Base-by-base conservation (phyloP, 139 green algal genomes). In the Chlorella sorokiniana region DNA sequence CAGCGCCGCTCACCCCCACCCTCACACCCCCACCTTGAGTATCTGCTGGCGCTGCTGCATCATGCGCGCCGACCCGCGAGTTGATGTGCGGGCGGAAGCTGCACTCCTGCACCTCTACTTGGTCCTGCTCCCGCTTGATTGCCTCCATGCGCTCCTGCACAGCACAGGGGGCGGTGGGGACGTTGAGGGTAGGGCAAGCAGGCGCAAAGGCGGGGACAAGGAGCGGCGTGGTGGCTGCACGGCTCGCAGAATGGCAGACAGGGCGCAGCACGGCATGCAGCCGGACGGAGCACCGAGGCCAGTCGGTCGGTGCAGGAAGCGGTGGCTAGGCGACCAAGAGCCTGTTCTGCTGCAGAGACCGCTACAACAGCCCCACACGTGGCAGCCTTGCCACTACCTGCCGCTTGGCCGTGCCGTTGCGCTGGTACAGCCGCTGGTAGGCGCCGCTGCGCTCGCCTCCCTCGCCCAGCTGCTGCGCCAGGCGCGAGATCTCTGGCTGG, bases 51-150 rank as follows among this genome's bases (percentile, higher is more conserved):
- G 86, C 69, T 91, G 78, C 41, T 63, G 16, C 40, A 86, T 38
- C 65, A 88, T 62, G 33, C 54, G 41, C 0, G 61, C 62, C 41
- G 84, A 88, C n/a, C 61, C 76, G 56, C 20, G n/a, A 5, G 69
- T 81, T 79, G 44, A 87, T 45, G 1, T 59, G 18, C 2, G 83
- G 83, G 14, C 61, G 65, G 56, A 87, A 87, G 14, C 65, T 86
- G 51, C 93, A 90, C 69, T 96, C 90, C 5, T 71, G 67, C 87
- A 96, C 92, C 45, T 95, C 80, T 14, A 56, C 41, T 22, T 87
- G 85, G 44, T 76, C 76, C 84, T 92, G 77, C 78, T 86, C 37
- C 33, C 54, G 68, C 5, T 54, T 40, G 27, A 87, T 81, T 23
- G 27, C 35, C 25, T 76, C 69, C 67, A 78, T 84, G 69, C 83